Conservation (phyloP, 805 yeast genomes). For the Kodamaea sagamina region DNA sequence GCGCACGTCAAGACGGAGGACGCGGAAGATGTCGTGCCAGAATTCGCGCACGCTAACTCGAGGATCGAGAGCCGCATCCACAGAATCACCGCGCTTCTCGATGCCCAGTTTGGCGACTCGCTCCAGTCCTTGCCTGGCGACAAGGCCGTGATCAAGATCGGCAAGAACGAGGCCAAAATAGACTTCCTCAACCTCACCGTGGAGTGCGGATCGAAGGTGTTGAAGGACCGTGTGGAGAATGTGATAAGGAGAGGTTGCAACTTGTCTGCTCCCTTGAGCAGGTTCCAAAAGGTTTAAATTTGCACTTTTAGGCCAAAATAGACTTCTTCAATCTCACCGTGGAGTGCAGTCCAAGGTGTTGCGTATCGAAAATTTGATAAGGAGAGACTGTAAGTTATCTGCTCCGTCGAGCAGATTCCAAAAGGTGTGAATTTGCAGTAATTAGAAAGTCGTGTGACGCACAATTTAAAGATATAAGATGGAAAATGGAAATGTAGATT, state of each 20-base stretch:
- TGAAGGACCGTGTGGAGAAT: constrained; percentile 80
- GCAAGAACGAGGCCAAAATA: constrained; percentile 70
- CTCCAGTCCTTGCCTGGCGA: constrained; percentile 41
- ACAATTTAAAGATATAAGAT: not conserved
- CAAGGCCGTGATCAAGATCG: constrained; percentile 69
- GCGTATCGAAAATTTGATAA: constrained; percentile 78
- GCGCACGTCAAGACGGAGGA: constrained; percentile 11
- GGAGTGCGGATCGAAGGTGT: constrained; percentile 67
- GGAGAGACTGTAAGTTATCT: constrained; percentile 74
- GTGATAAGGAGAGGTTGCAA: constrained; percentile 75
- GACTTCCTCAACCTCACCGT: constrained; percentile 67
- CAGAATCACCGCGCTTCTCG: constrained; percentile 62
- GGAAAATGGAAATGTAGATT: not conserved
- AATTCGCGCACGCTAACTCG: constrained; percentile 28
- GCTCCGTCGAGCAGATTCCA: constrained; percentile 68
- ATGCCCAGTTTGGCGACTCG: constrained; percentile 87
- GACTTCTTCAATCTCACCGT: constrained; percentile 67
- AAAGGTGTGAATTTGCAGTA: constrained; percentile 4
- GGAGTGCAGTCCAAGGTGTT: constrained; percentile 72
- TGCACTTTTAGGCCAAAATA: constrained; percentile 71
- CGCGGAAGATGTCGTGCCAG: constrained; percentile 14
- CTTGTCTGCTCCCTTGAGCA: constrained; percentile 81
- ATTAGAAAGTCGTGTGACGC: constrained; percentile 2
- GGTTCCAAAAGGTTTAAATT: constrained; percentile 15
- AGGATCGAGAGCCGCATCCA: constrained; percentile 35